phyloP scores from a whole-genome alignment of 2,329 filamentous ascomycete genomes.

The Eutypa lata region DNA sequence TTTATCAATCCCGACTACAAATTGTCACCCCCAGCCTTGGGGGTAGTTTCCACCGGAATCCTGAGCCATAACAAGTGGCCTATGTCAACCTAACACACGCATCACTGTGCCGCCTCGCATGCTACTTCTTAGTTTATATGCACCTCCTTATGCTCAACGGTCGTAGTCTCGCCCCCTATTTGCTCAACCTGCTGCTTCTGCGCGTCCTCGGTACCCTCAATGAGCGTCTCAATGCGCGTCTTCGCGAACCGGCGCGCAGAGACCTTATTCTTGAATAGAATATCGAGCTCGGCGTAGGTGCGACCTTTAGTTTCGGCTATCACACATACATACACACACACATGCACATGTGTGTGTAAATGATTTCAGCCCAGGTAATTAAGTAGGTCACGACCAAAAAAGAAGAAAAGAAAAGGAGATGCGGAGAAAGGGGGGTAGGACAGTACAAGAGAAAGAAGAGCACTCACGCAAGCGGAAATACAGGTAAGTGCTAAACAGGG shows the following conservation, averaged over 20 bases:
- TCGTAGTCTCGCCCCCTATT: not conserved
- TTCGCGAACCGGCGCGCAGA: constrained; percentile 33
- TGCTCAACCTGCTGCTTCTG: constrained; percentile 23
- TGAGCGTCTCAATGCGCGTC: constrained; percentile 25
- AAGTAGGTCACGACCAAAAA: not conserved
- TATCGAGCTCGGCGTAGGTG: constrained; percentile 47
- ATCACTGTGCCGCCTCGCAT: no score
- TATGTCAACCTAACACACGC: no score
- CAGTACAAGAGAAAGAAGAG: not conserved
- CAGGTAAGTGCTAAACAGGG: constrained; percentile 39
- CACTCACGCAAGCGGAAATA: constrained; percentile 41
- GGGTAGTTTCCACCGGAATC: no score
- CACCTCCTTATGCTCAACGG: not conserved
- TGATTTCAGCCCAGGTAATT: no score
- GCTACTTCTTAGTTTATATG: no score
- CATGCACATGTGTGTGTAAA: no score
- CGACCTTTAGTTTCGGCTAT: constrained; percentile 36
- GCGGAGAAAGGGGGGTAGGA: no score
- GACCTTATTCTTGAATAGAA: constrained; percentile 39
- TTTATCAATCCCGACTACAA: no score
- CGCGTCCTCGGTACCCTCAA: constrained; percentile 23
- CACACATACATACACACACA: no score
- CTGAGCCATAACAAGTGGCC: no score
- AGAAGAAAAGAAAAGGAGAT: not conserved
- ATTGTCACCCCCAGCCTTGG: no score